Evolutionary conservation across 2,329 filamentous ascomycete genomes (phyloP).

Genomic region (Paecilomyces variotii): DNA sequence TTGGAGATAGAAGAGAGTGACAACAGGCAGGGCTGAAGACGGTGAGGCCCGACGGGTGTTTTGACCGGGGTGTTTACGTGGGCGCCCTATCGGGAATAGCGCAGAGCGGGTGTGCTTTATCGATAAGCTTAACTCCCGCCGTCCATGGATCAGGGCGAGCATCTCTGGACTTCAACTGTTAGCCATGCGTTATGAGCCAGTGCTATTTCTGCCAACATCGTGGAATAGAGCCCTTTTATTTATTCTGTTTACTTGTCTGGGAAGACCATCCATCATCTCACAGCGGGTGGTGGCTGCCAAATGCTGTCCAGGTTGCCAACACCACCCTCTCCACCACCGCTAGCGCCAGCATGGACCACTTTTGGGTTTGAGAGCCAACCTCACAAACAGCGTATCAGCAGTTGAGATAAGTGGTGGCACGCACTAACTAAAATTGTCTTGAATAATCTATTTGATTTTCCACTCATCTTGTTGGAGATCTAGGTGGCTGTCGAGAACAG

Average conservation of each 20-base stretch:
- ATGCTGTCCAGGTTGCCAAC: slow-evolving; percentile 5
- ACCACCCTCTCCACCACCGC: background rate
- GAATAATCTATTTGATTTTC: background rate
- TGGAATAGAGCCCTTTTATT: background rate
- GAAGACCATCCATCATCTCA: background rate
- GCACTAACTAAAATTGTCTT: background rate
- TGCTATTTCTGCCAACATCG: background rate
- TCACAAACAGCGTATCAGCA: background rate
- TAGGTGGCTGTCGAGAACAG: background rate
- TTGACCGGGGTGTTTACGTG: slow-evolving; percentile 25
- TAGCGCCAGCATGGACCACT: slow-evolving; percentile 3
- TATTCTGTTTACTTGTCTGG: background rate
- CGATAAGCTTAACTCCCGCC: slow-evolving; percentile 34
- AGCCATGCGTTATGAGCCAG: background rate
- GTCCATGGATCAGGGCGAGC: slow-evolving; percentile 4
- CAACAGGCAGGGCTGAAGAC: slow-evolving; percentile 7
- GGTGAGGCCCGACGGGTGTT: slow-evolving; percentile 26
- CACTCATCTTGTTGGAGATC: background rate
- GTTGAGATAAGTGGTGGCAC: no score
- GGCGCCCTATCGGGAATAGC: slow-evolving; percentile 28
- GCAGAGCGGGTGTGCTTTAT: slow-evolving; percentile 19
- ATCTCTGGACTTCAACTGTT: background rate
- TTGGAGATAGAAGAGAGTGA: slow-evolving; percentile 4
- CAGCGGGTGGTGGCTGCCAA: slow-evolving; percentile 22
- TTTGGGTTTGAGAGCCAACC: background rate